These are phyloP conservation scores for Polyporus tsugae DNA, from an alignment of 1,284 basidiomycete genomes.

Conservation along the genomic window DNA sequence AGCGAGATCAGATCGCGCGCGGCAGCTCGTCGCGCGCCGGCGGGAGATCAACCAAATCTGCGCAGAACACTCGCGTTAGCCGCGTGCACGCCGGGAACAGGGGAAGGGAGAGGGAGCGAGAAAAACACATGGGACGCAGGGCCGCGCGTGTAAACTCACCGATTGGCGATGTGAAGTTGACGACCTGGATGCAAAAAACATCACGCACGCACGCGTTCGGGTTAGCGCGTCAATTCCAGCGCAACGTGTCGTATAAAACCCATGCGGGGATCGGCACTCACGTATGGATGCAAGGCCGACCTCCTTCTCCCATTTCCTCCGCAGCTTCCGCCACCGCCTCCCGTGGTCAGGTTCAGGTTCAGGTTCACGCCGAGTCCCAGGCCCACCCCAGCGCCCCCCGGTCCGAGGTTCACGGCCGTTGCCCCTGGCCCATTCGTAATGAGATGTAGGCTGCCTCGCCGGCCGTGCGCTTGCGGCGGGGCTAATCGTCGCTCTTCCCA, in stretches of 20 bases:
- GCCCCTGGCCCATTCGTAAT: conserved; percentile 23
- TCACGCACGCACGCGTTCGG: conserved; percentile 5
- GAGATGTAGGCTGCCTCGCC: conserved; percentile 20
- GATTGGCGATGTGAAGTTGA: conserved; percentile 45
- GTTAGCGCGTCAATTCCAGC: conserved; percentile 7
- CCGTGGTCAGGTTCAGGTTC: neutral
- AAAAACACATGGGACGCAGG: neutral
- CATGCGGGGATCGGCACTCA: conserved; percentile 30
- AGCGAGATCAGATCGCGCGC: conserved; percentile 22
- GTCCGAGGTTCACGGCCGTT: conserved; percentile 19
- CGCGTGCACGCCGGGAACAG: neutral
- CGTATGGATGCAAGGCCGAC: conserved; percentile 44
- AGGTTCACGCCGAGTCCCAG: conserved; percentile 10
- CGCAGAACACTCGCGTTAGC: conserved; percentile 3
- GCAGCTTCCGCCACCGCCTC: conserved; percentile 8
- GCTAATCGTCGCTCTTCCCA: conserved; percentile 28
- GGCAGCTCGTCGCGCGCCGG: conserved; percentile 27
- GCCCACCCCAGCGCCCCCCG: conserved; percentile 12
- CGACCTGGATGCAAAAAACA: conserved; percentile 28
- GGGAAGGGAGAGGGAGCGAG: neutral
- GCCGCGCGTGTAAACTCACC: conserved; percentile 32
- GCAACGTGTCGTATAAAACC: conserved; percentile 1
- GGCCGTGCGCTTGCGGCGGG: conserved; percentile 7
- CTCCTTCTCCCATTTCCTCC: conserved; percentile 25
- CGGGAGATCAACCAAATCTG: conserved; percentile 31